Evolutionary conservation across 441 rosid species (phyloP).

Genomic region (Eruca vesicaria): DNA sequence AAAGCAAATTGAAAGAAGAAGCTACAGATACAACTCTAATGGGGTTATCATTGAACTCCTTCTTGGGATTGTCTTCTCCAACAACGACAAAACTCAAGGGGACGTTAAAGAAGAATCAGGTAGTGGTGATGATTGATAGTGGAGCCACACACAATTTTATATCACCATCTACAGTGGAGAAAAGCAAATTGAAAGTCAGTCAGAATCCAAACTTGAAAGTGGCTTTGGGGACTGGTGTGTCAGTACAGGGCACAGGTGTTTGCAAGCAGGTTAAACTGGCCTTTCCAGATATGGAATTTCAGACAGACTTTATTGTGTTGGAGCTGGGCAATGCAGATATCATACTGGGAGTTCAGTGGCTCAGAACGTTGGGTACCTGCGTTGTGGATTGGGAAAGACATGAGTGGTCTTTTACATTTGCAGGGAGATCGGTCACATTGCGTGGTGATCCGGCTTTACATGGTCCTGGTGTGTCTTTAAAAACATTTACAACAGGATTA

Average conservation of each 20-base stretch:
- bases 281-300: not conserved
- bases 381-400: not conserved
- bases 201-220: not conserved
- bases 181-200: not conserved
- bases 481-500: not conserved
- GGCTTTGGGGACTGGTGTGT: not conserved
- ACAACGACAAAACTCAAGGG: not conserved
- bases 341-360: not conserved
- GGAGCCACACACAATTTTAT: not conserved
- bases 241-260: not conserved
- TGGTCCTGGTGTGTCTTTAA: not conserved
- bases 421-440: not conserved
- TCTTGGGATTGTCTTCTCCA: not conserved
- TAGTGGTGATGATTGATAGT: not conserved
- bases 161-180: not conserved
- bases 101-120: not conserved
- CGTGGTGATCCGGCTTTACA: not conserved
- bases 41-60: too few species aligned
- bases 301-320: not conserved
- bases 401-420: not conserved
- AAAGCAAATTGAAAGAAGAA: not conserved
- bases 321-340: not conserved
- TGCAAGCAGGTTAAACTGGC: not conserved
- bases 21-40: too few species aligned
- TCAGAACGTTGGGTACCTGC: not conserved